These are phyloP conservation scores for Osmanthus fragrans DNA, from an alignment of 257 asterid species.

Conservation along the genomic window DNA sequence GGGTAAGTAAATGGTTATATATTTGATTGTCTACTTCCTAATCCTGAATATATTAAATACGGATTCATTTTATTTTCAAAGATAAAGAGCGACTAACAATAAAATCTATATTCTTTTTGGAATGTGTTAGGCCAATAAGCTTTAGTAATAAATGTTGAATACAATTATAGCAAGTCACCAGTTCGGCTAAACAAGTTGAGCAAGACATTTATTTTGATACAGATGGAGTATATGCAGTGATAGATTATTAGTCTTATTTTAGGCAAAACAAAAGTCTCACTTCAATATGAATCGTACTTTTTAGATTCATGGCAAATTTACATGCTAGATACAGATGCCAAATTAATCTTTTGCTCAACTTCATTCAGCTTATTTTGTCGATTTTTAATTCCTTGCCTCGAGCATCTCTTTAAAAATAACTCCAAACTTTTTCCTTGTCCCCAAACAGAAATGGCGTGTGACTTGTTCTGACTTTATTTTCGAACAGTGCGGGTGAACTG, in stretches of 20 bases:
- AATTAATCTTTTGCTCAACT: background rate
- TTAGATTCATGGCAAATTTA: background rate
- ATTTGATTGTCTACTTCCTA: background rate
- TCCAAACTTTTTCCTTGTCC: background rate
- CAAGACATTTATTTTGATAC: conserved; percentile 11
- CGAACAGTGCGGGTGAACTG: conserved; percentile 15
- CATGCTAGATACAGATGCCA: background rate
- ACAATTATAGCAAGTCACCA: conserved; percentile 1
- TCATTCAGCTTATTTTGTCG: background rate
- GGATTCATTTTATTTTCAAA: background rate
- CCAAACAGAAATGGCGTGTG: background rate
- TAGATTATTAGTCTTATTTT: background rate
- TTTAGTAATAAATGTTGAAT: background rate
- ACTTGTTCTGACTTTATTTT: conserved; percentile 18
- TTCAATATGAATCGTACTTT: conserved; percentile 1
- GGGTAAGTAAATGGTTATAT: conserved; percentile 18
- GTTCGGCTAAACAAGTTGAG: background rate
- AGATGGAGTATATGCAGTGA: background rate
- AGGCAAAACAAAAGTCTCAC: background rate
- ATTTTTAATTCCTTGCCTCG: background rate
- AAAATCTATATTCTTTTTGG: background rate
- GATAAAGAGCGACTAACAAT: background rate
- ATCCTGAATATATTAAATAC: background rate
- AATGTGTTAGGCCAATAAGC: background rate
- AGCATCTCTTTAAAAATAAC: background rate